Percentiles rank a stretch among this genome's conserved stretches.
Conservation (phyloP, 176 grass and related monocot species). For the Musa acuminata region DNA sequence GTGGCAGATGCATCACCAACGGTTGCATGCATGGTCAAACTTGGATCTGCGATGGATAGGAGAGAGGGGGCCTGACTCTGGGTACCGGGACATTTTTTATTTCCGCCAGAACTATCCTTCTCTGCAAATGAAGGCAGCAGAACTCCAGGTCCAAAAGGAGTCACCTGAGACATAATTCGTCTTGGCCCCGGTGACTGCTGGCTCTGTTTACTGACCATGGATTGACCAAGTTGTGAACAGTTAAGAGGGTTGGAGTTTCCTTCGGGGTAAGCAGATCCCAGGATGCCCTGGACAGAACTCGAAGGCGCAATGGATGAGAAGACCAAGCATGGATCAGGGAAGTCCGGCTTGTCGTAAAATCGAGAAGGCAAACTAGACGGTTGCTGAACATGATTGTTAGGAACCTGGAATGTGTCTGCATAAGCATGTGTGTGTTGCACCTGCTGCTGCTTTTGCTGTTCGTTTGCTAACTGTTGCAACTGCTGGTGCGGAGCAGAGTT, state of each 20-base stretch:
- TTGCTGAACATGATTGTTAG: constrained; percentile 9
- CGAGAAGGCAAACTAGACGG: constrained; percentile 10
- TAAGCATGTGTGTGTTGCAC: constrained; percentile 3
- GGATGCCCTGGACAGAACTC: constrained; percentile 6
- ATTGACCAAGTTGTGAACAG: constrained; percentile 10
- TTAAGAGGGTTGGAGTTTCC: not conserved
- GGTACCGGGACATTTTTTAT: not conserved
- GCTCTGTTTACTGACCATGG: constrained; percentile 10
- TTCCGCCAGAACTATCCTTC: constrained; percentile 3
- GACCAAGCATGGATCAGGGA: constrained; percentile 15
- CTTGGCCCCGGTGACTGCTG: constrained; percentile 5
- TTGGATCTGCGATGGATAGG: not conserved
- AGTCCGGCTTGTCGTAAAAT: constrained; percentile 6
- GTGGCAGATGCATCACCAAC: constrained; percentile 9
- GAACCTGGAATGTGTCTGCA: constrained; percentile 11
- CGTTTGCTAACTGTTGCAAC: not conserved
- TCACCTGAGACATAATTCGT: not conserved
- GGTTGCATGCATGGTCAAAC: not conserved
- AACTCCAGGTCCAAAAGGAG: constrained; percentile 1
- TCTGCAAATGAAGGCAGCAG: constrained; percentile 11
- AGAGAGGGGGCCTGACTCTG: not conserved
- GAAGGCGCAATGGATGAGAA: constrained; percentile 8
- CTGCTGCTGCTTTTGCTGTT: constrained; percentile 1
- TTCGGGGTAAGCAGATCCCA: constrained; percentile 1
- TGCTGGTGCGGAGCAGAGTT: constrained; percentile 9